Conservation (phyloP, 2,329 filamentous ascomycete genomes). For the Trichoderma brevicompactum region DNA sequence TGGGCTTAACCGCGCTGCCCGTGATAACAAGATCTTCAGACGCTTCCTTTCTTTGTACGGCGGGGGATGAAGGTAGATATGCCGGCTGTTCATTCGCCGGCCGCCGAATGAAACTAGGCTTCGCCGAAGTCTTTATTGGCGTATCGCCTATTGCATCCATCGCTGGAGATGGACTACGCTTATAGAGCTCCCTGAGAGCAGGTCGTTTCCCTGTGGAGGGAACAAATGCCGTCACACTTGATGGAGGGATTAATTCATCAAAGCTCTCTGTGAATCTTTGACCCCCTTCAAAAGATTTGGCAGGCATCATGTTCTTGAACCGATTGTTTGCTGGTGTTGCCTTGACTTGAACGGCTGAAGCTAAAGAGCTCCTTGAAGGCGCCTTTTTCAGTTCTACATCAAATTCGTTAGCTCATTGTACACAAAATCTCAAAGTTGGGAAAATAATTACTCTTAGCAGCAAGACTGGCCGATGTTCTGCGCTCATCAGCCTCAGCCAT, state of each 20-base stretch:
- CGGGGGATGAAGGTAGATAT: slow-evolving; percentile 45
- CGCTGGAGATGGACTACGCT: slow-evolving; percentile 38
- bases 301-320: slow-evolving; percentile 55
- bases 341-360: slow-evolving; percentile 55
- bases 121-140: slow-evolving; percentile 36
- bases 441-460: slow-evolving; percentile 54
- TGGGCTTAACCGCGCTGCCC: slow-evolving; percentile 30
- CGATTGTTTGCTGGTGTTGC: slow-evolving; percentile 61
- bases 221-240: slow-evolving; percentile 44
- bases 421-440: not conserved
- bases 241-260: slow-evolving; percentile 45
- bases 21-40: slow-evolving; percentile 31
- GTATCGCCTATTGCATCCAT: slow-evolving; percentile 40
- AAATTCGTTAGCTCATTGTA: not conserved
- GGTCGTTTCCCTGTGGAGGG: slow-evolving; percentile 49
- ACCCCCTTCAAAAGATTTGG: slow-evolving; percentile 35
- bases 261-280: slow-evolving; percentile 34
- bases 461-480: slow-evolving; percentile 54
- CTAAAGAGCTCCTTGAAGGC: slow-evolving; percentile 45
- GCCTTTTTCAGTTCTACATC: slow-evolving; percentile 28
- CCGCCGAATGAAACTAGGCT: slow-evolving; percentile 39
- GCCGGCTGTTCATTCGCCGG: slow-evolving; percentile 36
- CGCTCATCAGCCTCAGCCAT: slow-evolving; percentile 70
- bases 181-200: slow-evolving; percentile 40
- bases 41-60: slow-evolving; percentile 36